These are phyloP conservation scores for Lactuca saligna DNA, from an alignment of 129 eudicot species.

Conservation along the genomic window DNA sequence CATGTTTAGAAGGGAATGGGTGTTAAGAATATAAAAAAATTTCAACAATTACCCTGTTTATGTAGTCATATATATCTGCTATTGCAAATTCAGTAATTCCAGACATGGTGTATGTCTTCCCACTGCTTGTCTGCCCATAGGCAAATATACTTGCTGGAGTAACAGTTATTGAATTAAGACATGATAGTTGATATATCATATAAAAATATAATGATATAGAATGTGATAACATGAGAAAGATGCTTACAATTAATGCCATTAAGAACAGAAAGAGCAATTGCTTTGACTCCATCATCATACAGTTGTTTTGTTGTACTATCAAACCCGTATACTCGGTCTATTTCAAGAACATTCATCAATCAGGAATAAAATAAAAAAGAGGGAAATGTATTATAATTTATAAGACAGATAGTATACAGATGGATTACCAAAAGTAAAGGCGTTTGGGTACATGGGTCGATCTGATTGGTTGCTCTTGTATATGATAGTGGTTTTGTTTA, in stretches of 20 bases:
- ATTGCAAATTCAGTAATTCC: conserved; percentile 71
- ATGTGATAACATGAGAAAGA: conserved; percentile 6
- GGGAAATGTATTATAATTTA: background rate
- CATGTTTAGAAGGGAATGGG: background rate
- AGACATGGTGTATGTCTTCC: conserved; percentile 94
- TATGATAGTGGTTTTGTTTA: conserved; percentile 59
- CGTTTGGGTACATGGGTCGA: conserved; percentile 57
- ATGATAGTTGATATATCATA: background rate
- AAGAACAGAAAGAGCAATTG: conserved; percentile 72
- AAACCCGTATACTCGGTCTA: conserved; percentile 67
- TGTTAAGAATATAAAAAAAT: background rate
- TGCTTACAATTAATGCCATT: conserved; percentile 71
- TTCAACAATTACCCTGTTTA: conserved; percentile 42
- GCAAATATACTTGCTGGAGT: conserved; percentile 85
- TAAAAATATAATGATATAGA: background rate
- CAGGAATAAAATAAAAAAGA: conserved; percentile 7
- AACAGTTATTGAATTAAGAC: conserved; percentile 19
- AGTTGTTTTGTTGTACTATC: conserved; percentile 63
- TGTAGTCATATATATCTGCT: conserved; percentile 65
- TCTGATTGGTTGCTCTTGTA: conserved; percentile 58
- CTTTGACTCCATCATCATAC: conserved; percentile 76
- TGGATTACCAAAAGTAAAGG: conserved; percentile 63
- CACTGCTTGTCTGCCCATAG: conserved; percentile 98
- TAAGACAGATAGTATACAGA: background rate
- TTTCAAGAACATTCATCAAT: conserved; percentile 22